Evolutionary conservation across 176 grass and related monocot genomes (phyloP).

Genomic region (Eleusine indica): DNA sequence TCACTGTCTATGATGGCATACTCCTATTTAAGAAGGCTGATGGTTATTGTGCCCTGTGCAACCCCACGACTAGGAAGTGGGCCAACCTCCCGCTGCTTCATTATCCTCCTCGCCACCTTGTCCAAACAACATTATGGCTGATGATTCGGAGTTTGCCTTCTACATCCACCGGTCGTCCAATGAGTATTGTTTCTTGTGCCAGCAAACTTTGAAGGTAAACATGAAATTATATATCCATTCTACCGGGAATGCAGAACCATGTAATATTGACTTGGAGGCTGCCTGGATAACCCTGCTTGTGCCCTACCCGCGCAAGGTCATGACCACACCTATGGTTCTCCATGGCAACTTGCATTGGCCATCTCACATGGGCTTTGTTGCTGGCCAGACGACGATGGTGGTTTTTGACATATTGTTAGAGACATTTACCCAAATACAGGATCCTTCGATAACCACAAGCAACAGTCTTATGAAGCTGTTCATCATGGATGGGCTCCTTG

Average conservation of each 20-base stretch:
- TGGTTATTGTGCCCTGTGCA: background rate
- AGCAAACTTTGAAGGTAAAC: too few species aligned
- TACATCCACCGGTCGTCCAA: background rate
- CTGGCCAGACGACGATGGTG: background rate
- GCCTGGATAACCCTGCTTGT: background rate
- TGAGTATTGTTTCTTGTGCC: background rate
- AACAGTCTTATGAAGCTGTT: background rate
- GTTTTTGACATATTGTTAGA: background rate
- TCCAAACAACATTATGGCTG: too few species aligned
- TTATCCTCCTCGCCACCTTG: too few species aligned
- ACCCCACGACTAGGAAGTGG: background rate
- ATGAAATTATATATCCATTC: background rate
- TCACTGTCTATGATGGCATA: background rate
- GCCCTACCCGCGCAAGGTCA: background rate
- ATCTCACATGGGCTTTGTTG: background rate
- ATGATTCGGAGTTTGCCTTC: background rate
- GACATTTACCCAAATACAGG: background rate
- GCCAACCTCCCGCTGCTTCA: too few species aligned
- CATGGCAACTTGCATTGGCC: background rate
- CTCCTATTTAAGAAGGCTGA: background rate
- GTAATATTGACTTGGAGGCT: background rate
- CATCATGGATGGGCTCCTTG: background rate
- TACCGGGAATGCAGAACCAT: background rate
- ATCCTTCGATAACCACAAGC: background rate
- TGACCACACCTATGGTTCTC: background rate